Percentiles rank a stretch among this genome's conserved stretches.
Evolutionary conservation across 768 basidiomycete species (phyloP).

Genomic region (Scleroderma citrinum): DNA sequence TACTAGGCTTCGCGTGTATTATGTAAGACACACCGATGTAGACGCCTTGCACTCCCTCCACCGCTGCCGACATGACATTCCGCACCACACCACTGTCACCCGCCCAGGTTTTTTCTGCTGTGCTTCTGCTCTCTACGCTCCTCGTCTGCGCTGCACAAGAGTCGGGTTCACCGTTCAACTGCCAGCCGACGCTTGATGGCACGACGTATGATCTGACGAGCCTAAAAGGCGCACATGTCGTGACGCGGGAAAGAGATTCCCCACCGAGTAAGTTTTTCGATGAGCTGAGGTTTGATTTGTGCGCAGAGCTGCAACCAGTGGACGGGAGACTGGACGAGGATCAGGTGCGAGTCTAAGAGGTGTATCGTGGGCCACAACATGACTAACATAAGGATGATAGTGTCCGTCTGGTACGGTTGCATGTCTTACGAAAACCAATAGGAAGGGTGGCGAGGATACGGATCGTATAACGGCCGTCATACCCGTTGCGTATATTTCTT

Average conservation of each 20-base stretch:
- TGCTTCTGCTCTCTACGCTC: conserved; percentile 17
- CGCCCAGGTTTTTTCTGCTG: conserved; percentile 3
- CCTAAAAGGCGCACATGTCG: conserved; percentile 46
- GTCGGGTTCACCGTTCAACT: conserved; percentile 41
- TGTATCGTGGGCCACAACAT: background rate
- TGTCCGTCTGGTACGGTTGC: conserved; percentile 65
- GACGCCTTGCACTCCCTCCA: conserved; percentile 5
- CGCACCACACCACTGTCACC: background rate
- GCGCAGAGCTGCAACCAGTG: conserved; percentile 46
- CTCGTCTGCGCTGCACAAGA: conserved; percentile 30
- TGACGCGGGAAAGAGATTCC: conserved; percentile 45
- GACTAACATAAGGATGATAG: conserved; percentile 30
- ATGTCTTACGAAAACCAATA: conserved; percentile 66
- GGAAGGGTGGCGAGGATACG: conserved; percentile 39
- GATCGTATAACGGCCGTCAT: conserved; percentile 72
- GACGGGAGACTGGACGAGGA: conserved; percentile 48
- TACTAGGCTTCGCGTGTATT: too few species aligned
- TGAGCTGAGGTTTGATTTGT: conserved; percentile 60
- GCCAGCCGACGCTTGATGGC: conserved; percentile 37
- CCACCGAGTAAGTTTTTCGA: conserved; percentile 64
- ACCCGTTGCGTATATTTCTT: conserved; percentile 49
- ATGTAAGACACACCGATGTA: background rate
- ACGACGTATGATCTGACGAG: conserved; percentile 55
- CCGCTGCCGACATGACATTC: background rate
- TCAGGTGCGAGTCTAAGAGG: conserved; percentile 48